Evolutionary conservation across 2,329 filamentous ascomycete genomes (phyloP).

Genomic region (Zopfia rhizophila): DNA sequence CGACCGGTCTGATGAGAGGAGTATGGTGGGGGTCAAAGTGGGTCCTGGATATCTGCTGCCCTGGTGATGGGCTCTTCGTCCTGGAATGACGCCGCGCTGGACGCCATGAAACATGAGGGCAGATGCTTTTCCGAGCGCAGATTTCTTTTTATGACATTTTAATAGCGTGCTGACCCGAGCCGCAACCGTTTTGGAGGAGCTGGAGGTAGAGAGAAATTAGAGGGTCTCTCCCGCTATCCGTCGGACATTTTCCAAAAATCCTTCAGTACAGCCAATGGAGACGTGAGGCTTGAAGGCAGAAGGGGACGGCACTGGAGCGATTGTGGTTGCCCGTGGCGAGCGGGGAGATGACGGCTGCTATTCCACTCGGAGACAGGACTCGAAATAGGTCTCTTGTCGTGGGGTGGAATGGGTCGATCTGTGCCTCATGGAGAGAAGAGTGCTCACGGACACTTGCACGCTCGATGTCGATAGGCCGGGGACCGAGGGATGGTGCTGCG

Average conservation of each 20-base stretch:
- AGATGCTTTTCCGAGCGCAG: too few relatives aligned
- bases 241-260: constrained; percentile 20
- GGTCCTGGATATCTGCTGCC: too few relatives aligned
- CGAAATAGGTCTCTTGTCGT: constrained; percentile 1
- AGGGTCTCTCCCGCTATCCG: constrained; percentile 22
- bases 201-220: too few relatives aligned
- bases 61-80: too few relatives aligned
- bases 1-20: too few relatives aligned
- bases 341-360: constrained; percentile 29
- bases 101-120: too few relatives aligned
- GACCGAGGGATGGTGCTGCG: constrained; percentile 1
- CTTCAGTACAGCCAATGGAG: constrained; percentile 25
- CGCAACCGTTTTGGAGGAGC: constrained; percentile 11
- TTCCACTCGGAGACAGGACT: constrained; percentile 1
- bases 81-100: too few relatives aligned
- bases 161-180: too few relatives aligned
- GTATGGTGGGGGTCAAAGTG: too few relatives aligned
- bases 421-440: constrained; percentile 3
- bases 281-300: constrained; percentile 8
- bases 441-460: constrained; percentile 8
- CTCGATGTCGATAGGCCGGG: too few relatives aligned
- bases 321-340: constrained; percentile 30
- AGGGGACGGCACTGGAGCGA: constrained; percentile 19
- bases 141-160: too few relatives aligned
- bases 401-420: too few relatives aligned